Evolutionary conservation across 2,329 filamentous ascomycete genomes (phyloP), one percentile per base, ranked within the genome.

Genomic region (Alternaria gaisen): DNA sequence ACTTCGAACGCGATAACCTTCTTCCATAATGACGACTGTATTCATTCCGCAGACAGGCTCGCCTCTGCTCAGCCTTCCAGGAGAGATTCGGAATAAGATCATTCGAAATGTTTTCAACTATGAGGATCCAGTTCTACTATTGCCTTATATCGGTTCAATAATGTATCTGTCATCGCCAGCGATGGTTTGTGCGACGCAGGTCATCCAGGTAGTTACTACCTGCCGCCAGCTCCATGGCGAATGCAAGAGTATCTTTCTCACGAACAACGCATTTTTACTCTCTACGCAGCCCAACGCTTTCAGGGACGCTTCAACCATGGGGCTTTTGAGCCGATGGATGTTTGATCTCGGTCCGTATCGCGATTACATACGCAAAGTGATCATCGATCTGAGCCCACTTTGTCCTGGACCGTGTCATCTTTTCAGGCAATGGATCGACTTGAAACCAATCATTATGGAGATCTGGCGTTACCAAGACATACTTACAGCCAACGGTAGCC

Each of bases 391-490:
- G 18, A 34, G 32, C 18, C 32, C 47, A 24, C 47, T 51, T 38
- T 51, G 47, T 18, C 32, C 47, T 12, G 47, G 30, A 18, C 20
- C 20, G 14, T 51, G 47, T 26, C 47, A 38, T 22, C 8, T 14
- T 11, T 7, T 20, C 9, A 3, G 6, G 20, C 18, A 16, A n/a
- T 36, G 14, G 20, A 51, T 51, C 47, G 47, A 51, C 34, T 8
- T 51, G 30, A 34, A 36, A 26, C 18, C 47, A 18, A 26, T 51
- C 12, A 51, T 38, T 32, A 10, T 51, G 47, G 20, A 36, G 34
- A 51, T 51, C 7, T 51, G 47, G 47, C 47, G 47, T 8, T 51
- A 36, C 20, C 47, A 51, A 30, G 20, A 38, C 14, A 51, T 51
- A 22, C 32, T n/a, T 22, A n/a, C 30, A 4, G 20, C 11, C 11